Base-by-base conservation (phyloP, 2,329 filamentous ascomycete species). In the Coniochaeta sp. region DNA sequence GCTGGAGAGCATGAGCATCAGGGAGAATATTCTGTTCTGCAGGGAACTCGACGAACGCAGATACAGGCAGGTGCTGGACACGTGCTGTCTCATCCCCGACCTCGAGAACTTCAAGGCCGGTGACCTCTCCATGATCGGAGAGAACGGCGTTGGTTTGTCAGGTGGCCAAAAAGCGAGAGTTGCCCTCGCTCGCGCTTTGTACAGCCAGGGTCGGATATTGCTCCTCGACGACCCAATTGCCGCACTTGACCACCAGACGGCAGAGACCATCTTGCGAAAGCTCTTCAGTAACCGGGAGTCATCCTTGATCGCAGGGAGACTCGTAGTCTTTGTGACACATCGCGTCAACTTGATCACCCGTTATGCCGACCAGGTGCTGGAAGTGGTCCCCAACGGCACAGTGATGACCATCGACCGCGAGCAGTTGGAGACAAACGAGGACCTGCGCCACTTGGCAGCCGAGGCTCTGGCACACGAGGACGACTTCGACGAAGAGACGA, bases 321-420 rank as follows among this genome's bases (percentile, higher is more conserved):
- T 86, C 0, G 84, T 89, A 0, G 79, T 94, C n/a, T 81, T 91
- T 38, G 88, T 92, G 47, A 91, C 89, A 0, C 87, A 91, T 63
- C 77, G 85, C 32, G 85, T 91, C n/a, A 85, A 91, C 55, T 71
- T 96, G 9, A 88, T 90, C 53, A 78, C 82, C 16, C 75, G 79
- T 14, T 73, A 91, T 40, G 88, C 90, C 2, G 74, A 84, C 48
- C 87, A 94, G 61, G 77, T 90, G 14, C 69, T 96, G 9, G 82
- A 91, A 52, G 76, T 96, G 9, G 65, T 75, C 1, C 73, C 85
- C 31, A 86, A 87, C 1, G 69, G 66, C 3, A 71, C 66, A 40
- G 66, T 79, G 1, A 66, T 79, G 42, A 71, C 71, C 12, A 67
- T 71, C 3, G 69, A 58, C 52, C 57, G 55, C 16, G 54, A 55